phyloP scores from a whole-genome alignment of 495 filamentous ascomycete genomes.

The Lasiosphaeria ovina region DNA sequence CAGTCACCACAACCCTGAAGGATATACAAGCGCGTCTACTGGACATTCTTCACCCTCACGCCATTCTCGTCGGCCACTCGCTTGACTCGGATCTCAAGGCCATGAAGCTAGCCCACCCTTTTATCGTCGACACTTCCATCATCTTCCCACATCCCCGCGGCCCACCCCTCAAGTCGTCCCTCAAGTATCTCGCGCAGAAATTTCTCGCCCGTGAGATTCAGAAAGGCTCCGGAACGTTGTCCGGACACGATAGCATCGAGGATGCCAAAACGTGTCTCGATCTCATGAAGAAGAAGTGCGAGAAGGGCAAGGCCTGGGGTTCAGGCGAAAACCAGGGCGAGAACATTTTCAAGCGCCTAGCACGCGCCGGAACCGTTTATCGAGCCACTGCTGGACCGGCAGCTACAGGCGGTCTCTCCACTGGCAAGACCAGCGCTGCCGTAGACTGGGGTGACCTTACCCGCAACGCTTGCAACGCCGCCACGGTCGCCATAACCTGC shows the following conservation, averaged over 20 bases:
- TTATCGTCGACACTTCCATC: slow-evolving; percentile 84
- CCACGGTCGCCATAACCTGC: slow-evolving; percentile 70
- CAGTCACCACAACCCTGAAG: slow-evolving; percentile 74
- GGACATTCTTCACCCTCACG: slow-evolving; percentile 65
- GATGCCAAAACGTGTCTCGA: slow-evolving; percentile 89
- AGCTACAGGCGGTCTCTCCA: slow-evolving; percentile 43
- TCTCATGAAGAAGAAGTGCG: slow-evolving; percentile 90
- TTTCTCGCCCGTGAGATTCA: slow-evolving; percentile 85
- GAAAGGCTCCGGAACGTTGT: slow-evolving; percentile 54
- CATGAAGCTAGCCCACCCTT: slow-evolving; percentile 82
- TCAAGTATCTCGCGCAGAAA: slow-evolving; percentile 80
- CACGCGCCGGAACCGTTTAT: slow-evolving; percentile 51
- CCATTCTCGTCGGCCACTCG: slow-evolving; percentile 88
- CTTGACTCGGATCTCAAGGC: slow-evolving; percentile 86
- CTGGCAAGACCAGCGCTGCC: slow-evolving; percentile 70
- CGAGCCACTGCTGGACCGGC: slow-evolving; percentile 52
- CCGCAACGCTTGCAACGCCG: slow-evolving; percentile 68
- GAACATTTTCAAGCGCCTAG: slow-evolving; percentile 81
- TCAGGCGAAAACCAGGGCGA: slow-evolving; percentile 71
- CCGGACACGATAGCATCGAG: slow-evolving; percentile 87
- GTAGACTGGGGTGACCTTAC: slow-evolving; percentile 85
- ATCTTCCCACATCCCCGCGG: slow-evolving; percentile 66
- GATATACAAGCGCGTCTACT: slow-evolving; percentile 82
- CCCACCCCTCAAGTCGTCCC: slow-evolving; percentile 59
- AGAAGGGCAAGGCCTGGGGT: slow-evolving; percentile 82